phyloP scores from a whole-genome alignment of 1,284 basidiomycete species.

The Ceraceosorus bombacis region DNA sequence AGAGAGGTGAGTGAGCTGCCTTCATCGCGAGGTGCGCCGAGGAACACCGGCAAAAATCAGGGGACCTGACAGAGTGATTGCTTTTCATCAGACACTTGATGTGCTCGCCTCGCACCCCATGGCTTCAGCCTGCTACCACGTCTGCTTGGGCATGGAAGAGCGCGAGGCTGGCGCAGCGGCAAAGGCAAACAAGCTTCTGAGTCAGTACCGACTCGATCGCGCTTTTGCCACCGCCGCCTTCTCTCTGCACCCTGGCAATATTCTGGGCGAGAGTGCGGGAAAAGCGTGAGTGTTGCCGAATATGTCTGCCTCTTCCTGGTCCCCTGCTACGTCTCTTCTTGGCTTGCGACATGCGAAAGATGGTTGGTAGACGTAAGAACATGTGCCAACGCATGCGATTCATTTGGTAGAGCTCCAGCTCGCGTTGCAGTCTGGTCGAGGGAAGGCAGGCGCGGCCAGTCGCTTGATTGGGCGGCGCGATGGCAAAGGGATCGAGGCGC shows the following conservation, averaged over 20 bases:
- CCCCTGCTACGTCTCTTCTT: no score
- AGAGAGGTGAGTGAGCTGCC: slow-evolving; percentile 17
- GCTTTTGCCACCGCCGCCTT: slow-evolving; percentile 39
- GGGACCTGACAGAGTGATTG: no score
- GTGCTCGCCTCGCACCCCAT: slow-evolving; percentile 45
- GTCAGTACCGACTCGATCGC: slow-evolving; percentile 22
- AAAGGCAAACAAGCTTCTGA: slow-evolving; percentile 37
- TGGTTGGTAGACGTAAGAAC: no score
- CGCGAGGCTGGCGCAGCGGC: slow-evolving; percentile 36
- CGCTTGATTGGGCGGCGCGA: no score
- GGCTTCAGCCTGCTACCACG: slow-evolving; percentile 35
- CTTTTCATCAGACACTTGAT: slow-evolving; percentile 31
- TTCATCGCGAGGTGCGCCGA: no score
- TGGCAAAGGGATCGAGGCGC: no score
- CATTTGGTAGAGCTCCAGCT: no score
- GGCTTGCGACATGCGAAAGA: no score
- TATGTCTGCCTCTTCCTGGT: no score
- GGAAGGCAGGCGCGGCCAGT: no score
- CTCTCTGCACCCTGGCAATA: slow-evolving; percentile 42
- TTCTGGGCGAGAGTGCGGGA: slow-evolving; percentile 42
- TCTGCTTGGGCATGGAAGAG: slow-evolving; percentile 46
- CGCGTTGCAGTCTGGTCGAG: background rate
- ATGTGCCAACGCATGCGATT: no score
- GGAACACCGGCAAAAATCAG: no score
- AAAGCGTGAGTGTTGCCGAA: slow-evolving; percentile 17